Evolutionary conservation across 352 stramenopile species (phyloP), one percentile per base, ranked within the genome.

Genomic region (Phytophthora vignae): DNA sequence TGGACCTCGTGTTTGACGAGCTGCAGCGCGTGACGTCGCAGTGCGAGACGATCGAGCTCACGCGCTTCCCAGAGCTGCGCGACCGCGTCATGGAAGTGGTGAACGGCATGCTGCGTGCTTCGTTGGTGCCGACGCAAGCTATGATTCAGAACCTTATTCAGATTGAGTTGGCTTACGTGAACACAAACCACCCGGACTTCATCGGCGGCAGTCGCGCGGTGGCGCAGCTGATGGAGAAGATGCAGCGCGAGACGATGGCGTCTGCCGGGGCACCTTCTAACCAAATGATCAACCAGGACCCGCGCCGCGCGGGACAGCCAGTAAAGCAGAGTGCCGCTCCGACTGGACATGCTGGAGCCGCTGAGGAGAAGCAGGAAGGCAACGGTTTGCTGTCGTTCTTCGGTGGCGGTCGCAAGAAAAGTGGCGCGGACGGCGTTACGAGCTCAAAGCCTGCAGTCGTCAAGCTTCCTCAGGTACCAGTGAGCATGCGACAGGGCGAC

Each of bases 171-270:
- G 96, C 98, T 8, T 99, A 99, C 80, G 98, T 99, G 70, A 99
- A 99, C 86, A 99, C 98, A 21, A 99, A 98, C 76, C 98, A 99
- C 84, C 98, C 98, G 8, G 98, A 99, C 74, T 99, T 99, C 61
- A 99, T 99, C 64, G 98, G 97, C 55, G 98, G 97, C 44, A 98
- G 93, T 67, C 84, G 91, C 12, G 97, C 97, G 29, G 97, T 99
- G 21, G 94, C 96, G 15, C 87, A 97, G 65, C 74, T 99, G 22
- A 99, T 99, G 94, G 92, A 99, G 71, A 98, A 96, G 71, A 91
- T 98, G 65, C 88, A 98, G 82, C 79, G 98, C 75, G 84, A 96
- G 60, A 91, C 82, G 33, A 81, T 90, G 74, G 79, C 74, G n/a
- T 76, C 75, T 3, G 67, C 76, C 17, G 69, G 73, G n/a, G 61